Evolutionary conservation across 139 green algal genomes (phyloP).

Genomic region (Chlorella vulgaris): DNA sequence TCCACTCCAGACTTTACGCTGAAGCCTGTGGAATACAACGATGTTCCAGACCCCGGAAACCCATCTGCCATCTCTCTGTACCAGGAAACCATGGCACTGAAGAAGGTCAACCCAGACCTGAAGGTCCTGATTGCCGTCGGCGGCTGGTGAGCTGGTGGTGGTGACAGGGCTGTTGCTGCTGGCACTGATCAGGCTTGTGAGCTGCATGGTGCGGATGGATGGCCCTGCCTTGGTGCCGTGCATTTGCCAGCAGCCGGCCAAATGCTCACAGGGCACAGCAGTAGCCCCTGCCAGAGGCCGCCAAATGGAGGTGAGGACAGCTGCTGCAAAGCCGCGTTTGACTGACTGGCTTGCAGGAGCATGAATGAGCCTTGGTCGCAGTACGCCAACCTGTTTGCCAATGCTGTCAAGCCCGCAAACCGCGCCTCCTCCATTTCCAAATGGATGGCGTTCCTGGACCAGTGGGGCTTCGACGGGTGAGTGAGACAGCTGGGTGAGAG

Average conservation of each 20-base stretch:
- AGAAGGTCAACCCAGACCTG: slow-evolving; percentile 22
- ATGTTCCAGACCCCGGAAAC: background rate
- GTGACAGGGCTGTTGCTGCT: background rate
- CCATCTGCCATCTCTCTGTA: background rate
- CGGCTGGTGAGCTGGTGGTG: slow-evolving; percentile 23
- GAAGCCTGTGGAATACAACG: slow-evolving; percentile 37
- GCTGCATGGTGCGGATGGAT: too few relatives aligned
- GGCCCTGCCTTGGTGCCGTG: too few relatives aligned
- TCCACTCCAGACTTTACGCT: slow-evolving; percentile 24
- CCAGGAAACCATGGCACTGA: slow-evolving; percentile 19
- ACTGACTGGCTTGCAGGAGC: slow-evolving; percentile 1
- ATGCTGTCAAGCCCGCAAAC: slow-evolving; percentile 9
- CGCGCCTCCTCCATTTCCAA: slow-evolving; percentile 25
- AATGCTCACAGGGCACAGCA: too few relatives aligned
- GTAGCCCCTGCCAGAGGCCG: too few relatives aligned
- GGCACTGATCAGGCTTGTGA: too few relatives aligned
- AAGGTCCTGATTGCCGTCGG: slow-evolving; percentile 31
- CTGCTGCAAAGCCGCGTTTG: background rate
- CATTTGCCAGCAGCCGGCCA: too few relatives aligned
- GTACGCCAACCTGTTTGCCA: slow-evolving; percentile 23
- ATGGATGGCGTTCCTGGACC: slow-evolving; percentile 13
- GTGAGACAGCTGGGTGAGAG: background rate
- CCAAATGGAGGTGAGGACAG: background rate
- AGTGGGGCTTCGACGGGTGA: slow-evolving; percentile 37
- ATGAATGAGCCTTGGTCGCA: slow-evolving; percentile 22